phyloP scores from a whole-genome alignment of 2,329 filamentous ascomycete species.

The Fusarium austroafricanum region DNA sequence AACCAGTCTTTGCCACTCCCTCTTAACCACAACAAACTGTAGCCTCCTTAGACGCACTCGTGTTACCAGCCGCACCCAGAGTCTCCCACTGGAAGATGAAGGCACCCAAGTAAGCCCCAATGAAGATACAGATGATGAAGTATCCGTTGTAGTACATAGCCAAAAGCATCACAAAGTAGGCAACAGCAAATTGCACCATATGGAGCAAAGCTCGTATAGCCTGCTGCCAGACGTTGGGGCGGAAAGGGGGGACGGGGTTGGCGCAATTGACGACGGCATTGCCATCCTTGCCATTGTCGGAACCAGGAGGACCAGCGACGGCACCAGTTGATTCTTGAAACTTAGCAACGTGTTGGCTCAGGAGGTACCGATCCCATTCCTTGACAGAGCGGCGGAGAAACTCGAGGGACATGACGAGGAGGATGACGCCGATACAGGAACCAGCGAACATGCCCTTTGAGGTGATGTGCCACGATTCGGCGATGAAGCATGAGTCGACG shows the following conservation, averaged over 20 bases:
- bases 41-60: conserved; percentile 53
- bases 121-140: conserved; percentile 83
- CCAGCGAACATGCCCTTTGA: conserved; percentile 80
- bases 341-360: conserved; percentile 62
- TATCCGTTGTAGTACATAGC: conserved; percentile 73
- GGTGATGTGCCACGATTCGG: conserved; percentile 75
- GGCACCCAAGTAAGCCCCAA: conserved; percentile 78
- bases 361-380: conserved; percentile 77
- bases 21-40: conserved; percentile 56
- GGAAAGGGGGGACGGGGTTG: conserved; percentile 52
- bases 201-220: conserved; percentile 74
- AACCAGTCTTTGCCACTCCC: not conserved
- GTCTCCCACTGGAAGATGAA: conserved; percentile 81
- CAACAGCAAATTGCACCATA: conserved; percentile 77
- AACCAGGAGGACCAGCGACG: conserved; percentile 14
- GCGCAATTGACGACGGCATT: conserved; percentile 19
- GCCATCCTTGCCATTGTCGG: conserved; percentile 41
- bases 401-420: conserved; percentile 80
- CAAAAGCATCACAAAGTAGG: conserved; percentile 81
- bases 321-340: conserved; percentile 36
- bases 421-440: conserved; percentile 80
- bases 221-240: conserved; percentile 74
- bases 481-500: conserved; percentile 77
- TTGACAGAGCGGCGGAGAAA: conserved; percentile 75
- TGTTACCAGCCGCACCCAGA: conserved; percentile 48